A percentile compares a stretch with the other conserved stretches of the same genome.
Evolutionary conservation across 2,329 filamentous ascomycete genomes (phyloP).

Genomic region (Alternaria infectoria): DNA sequence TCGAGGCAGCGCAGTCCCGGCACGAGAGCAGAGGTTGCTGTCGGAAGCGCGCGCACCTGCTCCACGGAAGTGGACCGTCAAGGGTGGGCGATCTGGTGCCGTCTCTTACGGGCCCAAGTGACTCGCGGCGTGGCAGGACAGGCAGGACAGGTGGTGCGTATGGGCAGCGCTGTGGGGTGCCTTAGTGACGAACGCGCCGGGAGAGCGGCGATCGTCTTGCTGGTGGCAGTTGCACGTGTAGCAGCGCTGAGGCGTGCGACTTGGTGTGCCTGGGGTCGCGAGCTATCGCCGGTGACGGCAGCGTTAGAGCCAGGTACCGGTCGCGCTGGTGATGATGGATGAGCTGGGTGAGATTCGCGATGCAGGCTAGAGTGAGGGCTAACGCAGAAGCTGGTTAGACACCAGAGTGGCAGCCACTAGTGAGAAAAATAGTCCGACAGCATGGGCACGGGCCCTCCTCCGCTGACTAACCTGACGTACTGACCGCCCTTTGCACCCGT

Average conservation of each 20-base stretch:
- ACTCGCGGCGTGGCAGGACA: constrained; percentile 19
- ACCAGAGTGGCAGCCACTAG: constrained; percentile 27
- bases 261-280: constrained; percentile 27
- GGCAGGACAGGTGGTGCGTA: constrained; percentile 8
- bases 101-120: constrained; percentile 23
- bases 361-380: constrained; percentile 37
- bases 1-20: constrained; percentile 1
- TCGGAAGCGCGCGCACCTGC: constrained; percentile 11
- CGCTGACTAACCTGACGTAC: constrained; percentile 29
- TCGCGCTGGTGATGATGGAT: constrained; percentile 28
- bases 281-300: constrained; percentile 28
- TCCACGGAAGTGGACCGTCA: constrained; percentile 8
- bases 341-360: constrained; percentile 45
- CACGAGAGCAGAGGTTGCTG: neutral
- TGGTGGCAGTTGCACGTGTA: constrained; percentile 43
- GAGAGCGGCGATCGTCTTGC: constrained; percentile 22
- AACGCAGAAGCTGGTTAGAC: constrained; percentile 44
- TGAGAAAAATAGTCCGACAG: constrained; percentile 27
- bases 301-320: constrained; percentile 38
- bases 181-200: constrained; percentile 22
- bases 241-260: constrained; percentile 35
- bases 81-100: constrained; percentile 20
- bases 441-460: neutral
- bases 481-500: constrained; percentile 18
- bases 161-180: constrained; percentile 14